Conservation (phyloP, 2,329 filamentous ascomycete genomes). For the Aspergillus felis region DNA sequence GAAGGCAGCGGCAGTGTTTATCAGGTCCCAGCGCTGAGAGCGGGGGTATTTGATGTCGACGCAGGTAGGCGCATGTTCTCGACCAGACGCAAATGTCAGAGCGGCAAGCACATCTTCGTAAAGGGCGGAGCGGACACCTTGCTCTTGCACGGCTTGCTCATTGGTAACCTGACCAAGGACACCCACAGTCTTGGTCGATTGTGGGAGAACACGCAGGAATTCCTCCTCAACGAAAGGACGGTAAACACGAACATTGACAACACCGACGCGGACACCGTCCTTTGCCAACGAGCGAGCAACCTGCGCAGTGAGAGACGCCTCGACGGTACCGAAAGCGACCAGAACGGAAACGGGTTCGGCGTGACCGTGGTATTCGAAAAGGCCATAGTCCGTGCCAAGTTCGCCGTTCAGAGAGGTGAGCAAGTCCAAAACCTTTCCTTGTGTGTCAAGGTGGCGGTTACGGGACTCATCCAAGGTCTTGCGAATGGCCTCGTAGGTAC, state of each 20-base stretch:
- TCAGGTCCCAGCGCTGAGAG: slow-evolving; percentile 59
- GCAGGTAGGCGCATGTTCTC: slow-evolving; percentile 60
- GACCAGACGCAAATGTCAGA: slow-evolving; percentile 71
- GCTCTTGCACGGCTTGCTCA: slow-evolving; percentile 68
- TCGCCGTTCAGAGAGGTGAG: slow-evolving; percentile 79
- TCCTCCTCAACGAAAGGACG: slow-evolving; percentile 92
- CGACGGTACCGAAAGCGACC: slow-evolving; percentile 88
- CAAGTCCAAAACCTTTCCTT: slow-evolving; percentile 67
- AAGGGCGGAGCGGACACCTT: slow-evolving; percentile 74
- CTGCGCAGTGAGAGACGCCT: slow-evolving; percentile 81
- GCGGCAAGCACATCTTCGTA: slow-evolving; percentile 89
- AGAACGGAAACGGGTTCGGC: slow-evolving; percentile 73
- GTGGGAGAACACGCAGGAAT: slow-evolving; percentile 77
- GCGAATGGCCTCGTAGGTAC: slow-evolving; percentile 64
- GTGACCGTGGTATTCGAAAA: slow-evolving; percentile 93
- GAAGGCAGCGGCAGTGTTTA: slow-evolving; percentile 42
- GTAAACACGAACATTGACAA: slow-evolving; percentile 89
- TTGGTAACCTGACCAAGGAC: slow-evolving; percentile 86
- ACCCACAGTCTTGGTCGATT: slow-evolving; percentile 69
- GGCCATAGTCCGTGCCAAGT: slow-evolving; percentile 85
- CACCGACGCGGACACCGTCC: slow-evolving; percentile 74
- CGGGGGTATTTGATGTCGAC: slow-evolving; percentile 88
- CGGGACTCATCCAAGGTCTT: slow-evolving; percentile 59
- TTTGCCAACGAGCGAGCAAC: slow-evolving; percentile 69
- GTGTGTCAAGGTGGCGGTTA: slow-evolving; percentile 66